Evolutionary conservation across 2,329 filamentous ascomycete genomes (phyloP).

Genomic region (Blastomyces percursus): DNA sequence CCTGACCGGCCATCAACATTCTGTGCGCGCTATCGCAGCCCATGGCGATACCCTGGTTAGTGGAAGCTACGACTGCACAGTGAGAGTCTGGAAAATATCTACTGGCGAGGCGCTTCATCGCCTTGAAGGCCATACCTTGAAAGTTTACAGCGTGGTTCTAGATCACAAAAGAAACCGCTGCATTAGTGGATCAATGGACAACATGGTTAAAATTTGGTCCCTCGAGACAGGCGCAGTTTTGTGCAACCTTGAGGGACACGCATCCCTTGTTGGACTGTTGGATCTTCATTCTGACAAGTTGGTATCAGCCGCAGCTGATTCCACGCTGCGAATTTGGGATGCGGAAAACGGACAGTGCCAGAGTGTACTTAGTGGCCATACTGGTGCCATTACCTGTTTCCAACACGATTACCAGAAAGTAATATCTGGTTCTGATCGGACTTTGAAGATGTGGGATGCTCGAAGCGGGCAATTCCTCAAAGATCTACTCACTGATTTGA

Average conservation of each 20-base stretch:
- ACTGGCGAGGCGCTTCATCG: slow-evolving; percentile 81
- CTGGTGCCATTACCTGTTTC: slow-evolving; percentile 95
- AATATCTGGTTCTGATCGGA: slow-evolving; percentile 89
- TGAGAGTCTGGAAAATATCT: slow-evolving; percentile 94
- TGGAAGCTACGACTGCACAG: slow-evolving; percentile 90
- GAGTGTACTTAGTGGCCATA: slow-evolving; percentile 82
- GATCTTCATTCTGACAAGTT: slow-evolving; percentile 82
- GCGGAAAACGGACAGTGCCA: slow-evolving; percentile 85
- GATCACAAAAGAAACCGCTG: slow-evolving; percentile 87
- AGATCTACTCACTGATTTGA: slow-evolving; percentile 83
- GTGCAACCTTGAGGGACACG: slow-evolving; percentile 86
- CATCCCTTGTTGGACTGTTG: slow-evolving; percentile 78
- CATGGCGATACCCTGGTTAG: slow-evolving; percentile 93
- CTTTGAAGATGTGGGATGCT: slow-evolving; percentile 98
- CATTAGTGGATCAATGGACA: slow-evolving; percentile 98
- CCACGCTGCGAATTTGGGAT: slow-evolving; percentile 92
- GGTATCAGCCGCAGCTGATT: slow-evolving; percentile 90
- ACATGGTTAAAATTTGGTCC: slow-evolving; percentile 95
- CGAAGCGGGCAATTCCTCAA: slow-evolving; percentile 83
- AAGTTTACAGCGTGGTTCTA: slow-evolving; percentile 94
- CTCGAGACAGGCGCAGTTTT: slow-evolving; percentile 74
- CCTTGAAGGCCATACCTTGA: slow-evolving; percentile 75
- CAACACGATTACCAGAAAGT: slow-evolving; percentile 96
- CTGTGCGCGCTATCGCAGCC: slow-evolving; percentile 89
- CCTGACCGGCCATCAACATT: slow-evolving; percentile 77